Evolutionary conservation across 176 grass and related monocot genomes (phyloP).

Genomic region (Aegilops bicornis): DNA sequence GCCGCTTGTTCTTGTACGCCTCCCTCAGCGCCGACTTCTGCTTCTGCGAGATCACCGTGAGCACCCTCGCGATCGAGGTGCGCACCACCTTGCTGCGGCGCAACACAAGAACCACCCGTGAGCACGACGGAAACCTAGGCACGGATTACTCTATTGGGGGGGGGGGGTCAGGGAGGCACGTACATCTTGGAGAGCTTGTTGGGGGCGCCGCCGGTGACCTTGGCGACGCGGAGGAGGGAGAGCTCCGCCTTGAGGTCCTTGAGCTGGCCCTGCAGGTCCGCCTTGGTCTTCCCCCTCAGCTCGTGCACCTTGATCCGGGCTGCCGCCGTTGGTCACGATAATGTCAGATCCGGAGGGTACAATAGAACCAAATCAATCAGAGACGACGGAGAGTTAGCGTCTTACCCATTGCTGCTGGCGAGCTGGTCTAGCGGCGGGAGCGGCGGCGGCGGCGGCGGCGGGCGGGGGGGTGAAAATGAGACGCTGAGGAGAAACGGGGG

Average conservation of each 20-base stretch:
- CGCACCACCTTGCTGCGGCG: constrained; percentile 76
- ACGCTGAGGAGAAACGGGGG: not conserved
- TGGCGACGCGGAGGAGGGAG: constrained; percentile 89
- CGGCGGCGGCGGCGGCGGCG: constrained; percentile 51
- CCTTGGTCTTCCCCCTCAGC: constrained; percentile 71
- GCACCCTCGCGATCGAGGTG: constrained; percentile 66
- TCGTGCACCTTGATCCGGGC: constrained; percentile 92
- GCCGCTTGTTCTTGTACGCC: constrained; percentile 78
- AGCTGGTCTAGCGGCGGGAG: not conserved
- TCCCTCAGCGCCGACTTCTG: constrained; percentile 71
- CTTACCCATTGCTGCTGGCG: constrained; percentile 55
- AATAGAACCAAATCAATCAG: not conserved
- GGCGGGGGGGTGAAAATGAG: constrained; percentile 6
- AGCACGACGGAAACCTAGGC: not conserved
- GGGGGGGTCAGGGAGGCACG: not conserved
- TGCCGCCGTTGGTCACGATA: not conserved
- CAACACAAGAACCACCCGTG: not conserved
- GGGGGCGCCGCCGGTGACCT: constrained; percentile 89
- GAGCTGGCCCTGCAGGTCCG: constrained; percentile 62
- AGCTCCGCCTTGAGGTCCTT: constrained; percentile 87
- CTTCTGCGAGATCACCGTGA: constrained; percentile 83
- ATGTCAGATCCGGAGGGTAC: constrained; percentile 15
- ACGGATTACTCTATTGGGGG: not conserved
- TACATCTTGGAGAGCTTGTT: constrained; percentile 98
- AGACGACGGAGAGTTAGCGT: too few species aligned